A percentile compares a stretch with the other conserved stretches of the same genome.
Conservation (phyloP, 192 early-diverging fungal genomes). For the Geranomyces michiganensis region DNA sequence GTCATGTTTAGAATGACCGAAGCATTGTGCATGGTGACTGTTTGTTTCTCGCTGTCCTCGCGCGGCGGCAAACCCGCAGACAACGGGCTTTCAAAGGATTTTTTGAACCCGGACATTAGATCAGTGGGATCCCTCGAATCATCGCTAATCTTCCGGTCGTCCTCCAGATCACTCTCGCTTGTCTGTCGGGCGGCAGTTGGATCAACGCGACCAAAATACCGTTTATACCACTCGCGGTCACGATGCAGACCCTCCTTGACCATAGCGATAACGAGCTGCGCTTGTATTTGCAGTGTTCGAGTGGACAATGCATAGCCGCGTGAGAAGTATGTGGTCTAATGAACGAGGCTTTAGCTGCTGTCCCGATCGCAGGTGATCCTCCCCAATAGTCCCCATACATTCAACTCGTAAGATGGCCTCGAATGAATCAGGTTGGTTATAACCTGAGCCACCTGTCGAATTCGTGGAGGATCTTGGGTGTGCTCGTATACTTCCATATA, state of each 20-base stretch:
- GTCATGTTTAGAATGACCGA: constrained; percentile 42
- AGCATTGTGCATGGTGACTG: constrained; percentile 53
- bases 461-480: constrained; percentile 21
- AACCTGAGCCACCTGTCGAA: constrained; percentile 44
- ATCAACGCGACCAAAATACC: constrained; percentile 28
- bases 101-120: constrained; percentile 16
- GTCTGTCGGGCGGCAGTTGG: constrained; percentile 18
- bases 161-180: constrained; percentile 17
- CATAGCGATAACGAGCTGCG: constrained; percentile 28
- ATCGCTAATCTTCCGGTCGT: not conserved
- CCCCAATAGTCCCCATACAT: constrained; percentile 14
- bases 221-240: constrained; percentile 42
- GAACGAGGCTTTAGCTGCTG: not conserved
- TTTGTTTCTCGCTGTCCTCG: constrained; percentile 29
- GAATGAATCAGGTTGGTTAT: constrained; percentile 45
- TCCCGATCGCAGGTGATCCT: not conserved
- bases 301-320: constrained; percentile 38
- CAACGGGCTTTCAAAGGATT: constrained; percentile 28
- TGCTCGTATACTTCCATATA: constrained; percentile 60
- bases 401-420: constrained; percentile 47
- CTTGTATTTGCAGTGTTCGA: constrained; percentile 44
- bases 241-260: constrained; percentile 20
- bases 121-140: not conserved
- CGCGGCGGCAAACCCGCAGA: constrained; percentile 36
- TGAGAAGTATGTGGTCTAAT: constrained; percentile 47